phyloP scores from a whole-genome alignment of 2,329 filamentous ascomycete species.

The Salinomyces thailandicus region DNA sequence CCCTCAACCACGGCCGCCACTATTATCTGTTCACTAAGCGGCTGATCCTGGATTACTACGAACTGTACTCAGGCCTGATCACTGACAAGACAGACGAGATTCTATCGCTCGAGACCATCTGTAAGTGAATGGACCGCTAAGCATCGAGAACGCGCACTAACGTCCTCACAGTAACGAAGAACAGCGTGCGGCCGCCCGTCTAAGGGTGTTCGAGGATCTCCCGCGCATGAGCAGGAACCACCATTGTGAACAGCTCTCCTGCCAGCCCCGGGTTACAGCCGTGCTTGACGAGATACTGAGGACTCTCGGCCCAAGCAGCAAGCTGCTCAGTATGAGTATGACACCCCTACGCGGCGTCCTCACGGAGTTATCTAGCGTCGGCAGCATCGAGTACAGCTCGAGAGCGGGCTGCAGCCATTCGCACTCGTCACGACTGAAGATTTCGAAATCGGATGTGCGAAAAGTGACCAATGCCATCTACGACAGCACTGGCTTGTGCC shows the following conservation, averaged over 20 bases:
- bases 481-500: background rate
- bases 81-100: background rate
- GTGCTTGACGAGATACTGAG: background rate
- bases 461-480: background rate
- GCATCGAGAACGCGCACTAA: background rate
- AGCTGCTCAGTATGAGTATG: background rate
- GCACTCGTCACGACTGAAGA: background rate
- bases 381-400: background rate
- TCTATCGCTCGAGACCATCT: background rate
- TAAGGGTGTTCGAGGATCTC: background rate
- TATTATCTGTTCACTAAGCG: conserved; percentile 4
- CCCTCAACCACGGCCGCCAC: background rate
- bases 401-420: background rate
- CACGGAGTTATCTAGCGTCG: background rate
- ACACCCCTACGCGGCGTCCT: background rate
- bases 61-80: background rate
- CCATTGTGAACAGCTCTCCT: background rate
- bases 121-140: background rate
- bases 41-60: conserved; percentile 2
- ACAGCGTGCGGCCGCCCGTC: background rate
- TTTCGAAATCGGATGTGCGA: background rate
- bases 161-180: background rate
- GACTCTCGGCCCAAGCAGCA: background rate
- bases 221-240: background rate
- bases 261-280: background rate